Conservation (phyloP, 257 asterid species). For the Solanum pimpinellifolium region DNA sequence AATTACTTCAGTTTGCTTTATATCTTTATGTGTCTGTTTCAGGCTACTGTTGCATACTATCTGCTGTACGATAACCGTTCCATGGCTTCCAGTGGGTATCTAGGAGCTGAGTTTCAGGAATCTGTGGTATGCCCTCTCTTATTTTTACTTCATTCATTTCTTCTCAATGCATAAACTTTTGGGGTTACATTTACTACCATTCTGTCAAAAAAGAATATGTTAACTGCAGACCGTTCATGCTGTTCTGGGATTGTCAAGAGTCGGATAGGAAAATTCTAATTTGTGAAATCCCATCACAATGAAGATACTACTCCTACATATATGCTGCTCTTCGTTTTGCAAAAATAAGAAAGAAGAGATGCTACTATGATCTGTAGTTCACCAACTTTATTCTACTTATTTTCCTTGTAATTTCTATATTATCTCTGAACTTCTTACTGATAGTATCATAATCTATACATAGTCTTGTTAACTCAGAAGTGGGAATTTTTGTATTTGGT, state of each 20-base stretch:
- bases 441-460: background rate
- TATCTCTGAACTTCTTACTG: background rate
- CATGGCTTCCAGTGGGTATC: slow-evolving; percentile 61
- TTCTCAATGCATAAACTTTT: background rate
- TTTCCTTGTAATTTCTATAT: background rate
- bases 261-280: background rate
- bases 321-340: background rate
- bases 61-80: slow-evolving; percentile 66
- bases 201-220: background rate
- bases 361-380: background rate
- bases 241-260: background rate
- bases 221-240: background rate
- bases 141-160: background rate
- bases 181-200: background rate
- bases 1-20: slow-evolving; percentile 3
- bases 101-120: slow-evolving; percentile 71
- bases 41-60: slow-evolving; percentile 96
- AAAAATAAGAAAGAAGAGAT: background rate
- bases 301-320: background rate
- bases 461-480: background rate
- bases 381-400: background rate
- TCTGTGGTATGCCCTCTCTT: slow-evolving; percentile 42
- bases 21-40: slow-evolving; percentile 5
- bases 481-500: background rate
- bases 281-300: background rate